These are phyloP conservation scores for Alloteropsis semialata DNA, from an alignment of 176 grass and related monocot species.

Conservation along the genomic window DNA sequence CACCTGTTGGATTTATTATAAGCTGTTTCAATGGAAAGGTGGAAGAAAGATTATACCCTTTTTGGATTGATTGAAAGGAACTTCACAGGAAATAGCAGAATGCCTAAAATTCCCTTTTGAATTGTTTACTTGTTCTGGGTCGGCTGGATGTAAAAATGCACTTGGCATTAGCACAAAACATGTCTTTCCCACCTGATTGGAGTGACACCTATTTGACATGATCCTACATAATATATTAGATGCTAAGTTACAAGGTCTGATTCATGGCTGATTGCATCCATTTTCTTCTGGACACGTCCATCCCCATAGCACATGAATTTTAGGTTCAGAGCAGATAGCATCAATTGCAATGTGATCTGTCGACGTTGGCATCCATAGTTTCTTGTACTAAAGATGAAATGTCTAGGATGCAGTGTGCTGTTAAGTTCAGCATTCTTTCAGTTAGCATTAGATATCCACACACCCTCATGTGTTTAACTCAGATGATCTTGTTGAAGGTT, in stretches of 20 bases:
- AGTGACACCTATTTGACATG: neutral
- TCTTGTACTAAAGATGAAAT: neutral
- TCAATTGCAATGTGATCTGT: neutral
- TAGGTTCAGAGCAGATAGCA: neutral
- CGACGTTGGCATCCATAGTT: neutral
- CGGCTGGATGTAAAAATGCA: neutral
- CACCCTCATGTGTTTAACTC: constrained; percentile 68
- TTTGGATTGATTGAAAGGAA: neutral
- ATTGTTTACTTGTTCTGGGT: neutral
- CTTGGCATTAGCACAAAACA: neutral
- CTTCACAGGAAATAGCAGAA: neutral
- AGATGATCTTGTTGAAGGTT: constrained; percentile 99
- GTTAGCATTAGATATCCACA: constrained; percentile 49
- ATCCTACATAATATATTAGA: neutral
- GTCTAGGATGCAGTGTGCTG: constrained; percentile 12
- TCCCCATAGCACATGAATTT: neutral
- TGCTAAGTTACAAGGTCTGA: neutral
- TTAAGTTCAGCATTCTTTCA: constrained; percentile 30
- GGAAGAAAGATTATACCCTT: neutral
- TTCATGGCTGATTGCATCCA: neutral
- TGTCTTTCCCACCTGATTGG: neutral
- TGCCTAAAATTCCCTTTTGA: neutral
- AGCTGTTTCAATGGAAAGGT: neutral
- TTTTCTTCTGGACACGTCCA: neutral
- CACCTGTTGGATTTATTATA: neutral